A percentile compares a stretch with the other conserved stretches of the same genome.
phyloP scores from a whole-genome alignment of 768 basidiomycete species.

The Termitomyces titanicus region DNA sequence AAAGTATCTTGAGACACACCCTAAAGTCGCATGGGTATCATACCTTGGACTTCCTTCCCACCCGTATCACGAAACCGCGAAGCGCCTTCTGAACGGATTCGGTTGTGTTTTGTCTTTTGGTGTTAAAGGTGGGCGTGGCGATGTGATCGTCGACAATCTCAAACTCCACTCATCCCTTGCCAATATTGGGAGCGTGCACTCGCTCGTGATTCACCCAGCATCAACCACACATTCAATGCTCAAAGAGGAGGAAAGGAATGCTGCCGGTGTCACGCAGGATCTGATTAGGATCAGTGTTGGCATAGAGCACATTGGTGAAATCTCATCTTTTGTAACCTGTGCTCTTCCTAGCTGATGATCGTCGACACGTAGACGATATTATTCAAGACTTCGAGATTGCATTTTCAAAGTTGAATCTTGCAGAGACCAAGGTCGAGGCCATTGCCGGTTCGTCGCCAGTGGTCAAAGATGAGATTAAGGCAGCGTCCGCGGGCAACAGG shows the following conservation, averaged over 20 bases:
- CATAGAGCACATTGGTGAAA: conserved; percentile 8
- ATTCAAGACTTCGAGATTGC: conserved; percentile 12
- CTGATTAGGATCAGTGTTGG: conserved; percentile 44
- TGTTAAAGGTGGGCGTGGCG: conserved; percentile 38
- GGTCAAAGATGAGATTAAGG: too few species aligned
- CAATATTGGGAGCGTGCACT: conserved; percentile 24
- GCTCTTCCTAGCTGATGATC: not conserved
- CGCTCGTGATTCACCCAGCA: conserved; percentile 55
- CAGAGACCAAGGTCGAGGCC: not conserved
- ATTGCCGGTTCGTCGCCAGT: not conserved
- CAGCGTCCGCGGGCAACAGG: too few species aligned
- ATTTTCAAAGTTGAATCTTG: not conserved
- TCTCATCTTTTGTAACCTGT: not conserved
- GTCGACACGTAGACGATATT: conserved; percentile 7
- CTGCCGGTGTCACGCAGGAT: conserved; percentile 53
- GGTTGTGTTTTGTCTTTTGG: conserved; percentile 68
- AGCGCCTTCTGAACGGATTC: conserved; percentile 39
- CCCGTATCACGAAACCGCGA: conserved; percentile 45
- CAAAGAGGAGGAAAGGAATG: conserved; percentile 39
- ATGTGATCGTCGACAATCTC: conserved; percentile 33
- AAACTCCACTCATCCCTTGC: conserved; percentile 32
- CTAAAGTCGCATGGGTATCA: conserved; percentile 58
- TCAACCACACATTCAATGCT: conserved; percentile 59
- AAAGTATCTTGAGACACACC: conserved; percentile 48
- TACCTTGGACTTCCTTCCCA: conserved; percentile 58